Evolutionary conservation across 805 yeast species (phyloP).

Genomic region (Priceomyces castillae): DNA sequence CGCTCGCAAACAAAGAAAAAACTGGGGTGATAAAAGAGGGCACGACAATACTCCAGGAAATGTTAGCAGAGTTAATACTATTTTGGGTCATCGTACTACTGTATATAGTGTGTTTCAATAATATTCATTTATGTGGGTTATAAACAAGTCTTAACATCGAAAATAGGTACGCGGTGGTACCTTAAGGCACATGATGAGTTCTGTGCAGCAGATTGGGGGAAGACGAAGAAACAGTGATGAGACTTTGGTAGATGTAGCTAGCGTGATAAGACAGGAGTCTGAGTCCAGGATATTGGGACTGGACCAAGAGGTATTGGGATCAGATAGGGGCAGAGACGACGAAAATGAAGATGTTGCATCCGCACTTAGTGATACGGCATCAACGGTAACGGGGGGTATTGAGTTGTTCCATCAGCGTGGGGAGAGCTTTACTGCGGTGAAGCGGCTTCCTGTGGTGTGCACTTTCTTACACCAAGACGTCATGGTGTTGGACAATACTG

Average conservation of each 20-base stretch:
- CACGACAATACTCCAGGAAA: conserved; percentile 2
- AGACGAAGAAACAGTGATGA: conserved; percentile 1
- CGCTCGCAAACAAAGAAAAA: background rate
- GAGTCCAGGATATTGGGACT: background rate
- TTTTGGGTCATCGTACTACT: background rate
- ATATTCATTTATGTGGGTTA: too few relatives aligned
- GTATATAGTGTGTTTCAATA: background rate
- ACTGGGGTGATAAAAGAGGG: background rate
- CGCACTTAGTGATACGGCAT: conserved; percentile 15
- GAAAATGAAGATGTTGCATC: conserved; percentile 4
- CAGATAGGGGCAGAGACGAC: background rate
- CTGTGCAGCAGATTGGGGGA: background rate
- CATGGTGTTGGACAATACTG: conserved; percentile 8
- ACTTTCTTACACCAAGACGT: conserved; percentile 20
- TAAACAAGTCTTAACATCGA: too few relatives aligned
- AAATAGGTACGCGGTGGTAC: too few relatives aligned
- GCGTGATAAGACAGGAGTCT: background rate
- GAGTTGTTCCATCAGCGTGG: conserved; percentile 14
- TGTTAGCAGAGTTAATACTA: background rate
- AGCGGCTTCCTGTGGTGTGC: conserved; percentile 18
- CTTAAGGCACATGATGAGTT: background rate
- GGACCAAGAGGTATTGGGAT: background rate
- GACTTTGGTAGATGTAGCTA: background rate
- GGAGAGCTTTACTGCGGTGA: conserved; percentile 8
- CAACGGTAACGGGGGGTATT: conserved; percentile 16